A percentile compares a stretch with the other conserved stretches of the same genome.
These are phyloP conservation scores for Skeletonema marinoi DNA, from an alignment of 108 stramenopile genomes.

Conservation along the genomic window DNA sequence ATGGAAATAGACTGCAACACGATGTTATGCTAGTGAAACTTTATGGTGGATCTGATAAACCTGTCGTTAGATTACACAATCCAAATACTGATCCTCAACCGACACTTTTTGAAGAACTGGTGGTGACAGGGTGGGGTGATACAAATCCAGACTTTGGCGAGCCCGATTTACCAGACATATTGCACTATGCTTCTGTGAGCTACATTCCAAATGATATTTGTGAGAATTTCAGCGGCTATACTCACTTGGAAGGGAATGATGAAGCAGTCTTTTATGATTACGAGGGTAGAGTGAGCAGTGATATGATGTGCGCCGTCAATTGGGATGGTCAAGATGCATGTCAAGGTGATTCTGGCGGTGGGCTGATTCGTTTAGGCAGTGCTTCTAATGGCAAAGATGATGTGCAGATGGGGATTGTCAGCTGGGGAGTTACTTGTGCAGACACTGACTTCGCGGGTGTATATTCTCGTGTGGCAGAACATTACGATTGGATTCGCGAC, in stretches of 20 bases:
- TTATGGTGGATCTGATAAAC: conserved; percentile 42
- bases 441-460: conserved; percentile 47
- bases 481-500: conserved; percentile 46
- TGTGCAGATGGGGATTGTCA: conserved; percentile 52
- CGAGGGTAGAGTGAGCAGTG: conserved; percentile 23
- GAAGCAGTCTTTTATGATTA: conserved; percentile 31
- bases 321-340: conserved; percentile 35
- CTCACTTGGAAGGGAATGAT: not conserved
- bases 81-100: conserved; percentile 15
- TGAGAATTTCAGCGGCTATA: conserved; percentile 31
- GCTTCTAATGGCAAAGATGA: conserved; percentile 13
- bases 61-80: conserved; percentile 38
- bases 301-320: conserved; percentile 52
- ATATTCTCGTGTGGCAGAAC: conserved; percentile 28
- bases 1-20: conserved; percentile 21
- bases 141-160: conserved; percentile 32
- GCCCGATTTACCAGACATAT: not conserved
- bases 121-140: conserved; percentile 41
- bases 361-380: conserved; percentile 35
- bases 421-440: conserved; percentile 42
- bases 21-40: conserved; percentile 53
- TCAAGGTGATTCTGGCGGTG: conserved; percentile 52
- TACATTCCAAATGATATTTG: conserved; percentile 48
- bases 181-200: conserved; percentile 29
- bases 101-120: conserved; percentile 16